Base-by-base conservation (phyloP, 2,329 filamentous ascomycete species). In the Hyphodiscus sp. region DNA sequence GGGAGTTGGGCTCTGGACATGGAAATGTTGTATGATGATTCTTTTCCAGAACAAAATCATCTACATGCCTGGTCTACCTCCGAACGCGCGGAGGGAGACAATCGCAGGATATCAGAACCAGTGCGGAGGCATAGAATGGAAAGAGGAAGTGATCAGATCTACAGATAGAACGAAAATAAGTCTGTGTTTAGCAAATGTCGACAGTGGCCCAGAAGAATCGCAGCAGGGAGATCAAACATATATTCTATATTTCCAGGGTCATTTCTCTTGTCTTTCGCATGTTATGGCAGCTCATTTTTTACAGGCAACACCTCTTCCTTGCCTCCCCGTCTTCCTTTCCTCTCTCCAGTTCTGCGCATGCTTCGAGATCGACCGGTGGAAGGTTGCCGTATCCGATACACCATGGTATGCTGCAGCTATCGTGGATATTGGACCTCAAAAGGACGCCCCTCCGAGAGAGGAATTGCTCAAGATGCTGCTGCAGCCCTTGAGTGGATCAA, bases 31-130 rank as follows among this genome's bases (percentile, higher is more conserved):
- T 50, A 87, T 89, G 82, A 81, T 91, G 71, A 75, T 92, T 26
- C 61, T 87, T 4, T 87, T 91, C 66, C 88, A 91, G 70, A 89
- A 91, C 65, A 85, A 86, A 65, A 89, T 91, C 65, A 86, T 91
- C 55, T 91, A 91, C 70, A 89, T 90, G 73, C 86, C 87, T 0
- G 86, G 85, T 45, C 70, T 91, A 49, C 86, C 87, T 18, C 87
- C 87, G 2, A 86, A 86, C 63, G 76, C 87, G 0, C 77, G 86
- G 16, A 75, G 77, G 20, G 85, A 91, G 71, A 82, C 71, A 53
- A 84, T 91, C 41, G 71, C 73, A 2, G 81, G 87, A 61, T 90
- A 88, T 65, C 72, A 73, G 23, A 66, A 68, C 3, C 74, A 78
- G 41, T 89, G 84, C 58, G 72, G 71, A 23, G 82, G 81, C 0